Evolutionary conservation across 2,329 filamentous ascomycete species (phyloP).

Genomic region (Venturia oleaginea): DNA sequence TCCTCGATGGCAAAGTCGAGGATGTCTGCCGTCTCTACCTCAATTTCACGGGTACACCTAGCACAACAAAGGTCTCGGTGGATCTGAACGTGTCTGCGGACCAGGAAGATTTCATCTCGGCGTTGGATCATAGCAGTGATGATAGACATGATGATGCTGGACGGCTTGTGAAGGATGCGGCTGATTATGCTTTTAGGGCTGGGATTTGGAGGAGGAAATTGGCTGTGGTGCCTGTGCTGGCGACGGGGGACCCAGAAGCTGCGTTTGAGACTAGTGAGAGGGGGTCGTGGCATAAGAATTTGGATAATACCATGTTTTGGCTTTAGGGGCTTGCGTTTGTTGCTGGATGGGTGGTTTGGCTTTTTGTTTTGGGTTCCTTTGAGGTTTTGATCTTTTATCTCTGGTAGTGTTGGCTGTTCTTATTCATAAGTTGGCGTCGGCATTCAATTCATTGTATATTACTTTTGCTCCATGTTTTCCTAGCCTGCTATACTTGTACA

Average conservation of each 20-base stretch:
- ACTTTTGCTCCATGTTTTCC: no score
- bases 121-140: background rate
- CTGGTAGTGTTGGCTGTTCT: no score
- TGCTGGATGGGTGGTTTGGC: no score
- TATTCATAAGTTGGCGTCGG: no score
- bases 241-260: background rate
- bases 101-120: background rate
- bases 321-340: no score
- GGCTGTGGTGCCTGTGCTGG: no score
- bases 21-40: slow-evolving; percentile 12
- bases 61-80: background rate
- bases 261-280: background rate
- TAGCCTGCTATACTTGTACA: no score
- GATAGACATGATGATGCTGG: background rate
- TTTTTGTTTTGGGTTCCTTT: no score
- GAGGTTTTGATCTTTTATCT: no score
- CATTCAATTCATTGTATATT: no score
- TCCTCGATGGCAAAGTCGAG: background rate
- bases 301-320: slow-evolving; percentile 10
- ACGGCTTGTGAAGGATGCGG: background rate
- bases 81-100: background rate
- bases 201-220: no score
- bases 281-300: background rate
- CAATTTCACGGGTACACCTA: background rate
- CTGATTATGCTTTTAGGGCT: background rate